These are phyloP conservation scores for Primulina tabacum DNA, from an alignment of 257 asterid species.

Conservation along the genomic window DNA sequence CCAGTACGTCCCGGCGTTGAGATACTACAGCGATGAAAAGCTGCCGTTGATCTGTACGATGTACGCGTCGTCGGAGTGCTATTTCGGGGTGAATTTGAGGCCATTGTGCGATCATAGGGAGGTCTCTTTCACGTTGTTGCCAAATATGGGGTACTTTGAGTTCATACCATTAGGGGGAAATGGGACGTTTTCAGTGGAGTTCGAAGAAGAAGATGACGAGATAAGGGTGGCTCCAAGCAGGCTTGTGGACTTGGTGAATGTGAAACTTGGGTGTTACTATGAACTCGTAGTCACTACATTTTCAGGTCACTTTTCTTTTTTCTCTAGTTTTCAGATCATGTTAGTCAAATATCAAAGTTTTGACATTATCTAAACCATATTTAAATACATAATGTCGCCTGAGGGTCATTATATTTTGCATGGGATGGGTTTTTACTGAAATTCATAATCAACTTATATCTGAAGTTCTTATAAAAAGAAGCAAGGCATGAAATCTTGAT, in stretches of 20 bases:
- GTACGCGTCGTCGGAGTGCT: slow-evolving; percentile 77
- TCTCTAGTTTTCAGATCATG: no score
- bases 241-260: slow-evolving; percentile 65
- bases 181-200: slow-evolving; percentile 33
- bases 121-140: slow-evolving; percentile 64
- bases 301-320: slow-evolving; percentile 39
- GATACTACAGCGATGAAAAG: slow-evolving; percentile 53
- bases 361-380: no score
- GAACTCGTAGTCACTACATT: slow-evolving; percentile 75
- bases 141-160: slow-evolving; percentile 73
- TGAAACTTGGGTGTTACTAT: slow-evolving; percentile 54
- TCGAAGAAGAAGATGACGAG: slow-evolving; percentile 22
- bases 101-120: slow-evolving; percentile 59
- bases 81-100: slow-evolving; percentile 63
- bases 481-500: no score
- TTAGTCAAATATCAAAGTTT: no score
- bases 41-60: slow-evolving; percentile 65
- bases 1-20: slow-evolving; percentile 61
- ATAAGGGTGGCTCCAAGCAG: slow-evolving; percentile 26
- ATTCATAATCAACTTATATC: no score
- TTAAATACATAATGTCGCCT: no score
- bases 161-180: slow-evolving; percentile 59
- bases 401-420: no score
- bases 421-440: no score
- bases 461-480: no score